phyloP scores from a whole-genome alignment of 1,284 basidiomycete species.

The Thecaphora frezii region DNA sequence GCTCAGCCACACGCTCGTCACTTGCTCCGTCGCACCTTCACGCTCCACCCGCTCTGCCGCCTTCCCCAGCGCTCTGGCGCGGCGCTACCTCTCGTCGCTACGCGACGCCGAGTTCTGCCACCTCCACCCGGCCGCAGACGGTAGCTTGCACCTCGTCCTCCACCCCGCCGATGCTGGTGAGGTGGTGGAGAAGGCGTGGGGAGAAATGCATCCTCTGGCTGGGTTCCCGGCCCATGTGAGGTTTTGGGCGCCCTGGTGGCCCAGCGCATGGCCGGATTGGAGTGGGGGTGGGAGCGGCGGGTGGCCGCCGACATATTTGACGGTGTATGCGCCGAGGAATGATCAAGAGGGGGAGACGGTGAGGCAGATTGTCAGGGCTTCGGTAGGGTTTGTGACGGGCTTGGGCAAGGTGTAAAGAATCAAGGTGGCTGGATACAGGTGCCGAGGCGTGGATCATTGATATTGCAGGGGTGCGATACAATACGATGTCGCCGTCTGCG shows the following conservation, averaged over 20 bases:
- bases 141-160: slow-evolving; percentile 33
- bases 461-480: too few species aligned
- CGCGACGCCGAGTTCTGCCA: slow-evolving; percentile 30
- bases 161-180: slow-evolving; percentile 28
- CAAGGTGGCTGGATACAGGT: too few species aligned
- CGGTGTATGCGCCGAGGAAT: too few species aligned
- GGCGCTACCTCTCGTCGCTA: slow-evolving; percentile 19
- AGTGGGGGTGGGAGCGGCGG: too few species aligned
- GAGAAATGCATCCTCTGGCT: slow-evolving; percentile 34
- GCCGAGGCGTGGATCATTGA: too few species aligned
- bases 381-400: too few species aligned
- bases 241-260: slow-evolving; percentile 29
- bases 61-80: slow-evolving; percentile 15
- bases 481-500: too few species aligned
- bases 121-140: slow-evolving; percentile 27
- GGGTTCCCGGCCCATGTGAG: slow-evolving; percentile 30
- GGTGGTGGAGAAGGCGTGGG: slow-evolving; percentile 33
- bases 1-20: slow-evolving; percentile 25
- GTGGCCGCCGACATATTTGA: too few species aligned
- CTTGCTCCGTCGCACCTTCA: slow-evolving; percentile 10
- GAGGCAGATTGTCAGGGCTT: too few species aligned
- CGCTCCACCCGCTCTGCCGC: slow-evolving; percentile 25
- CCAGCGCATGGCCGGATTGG: too few species aligned
- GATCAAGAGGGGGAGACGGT: too few species aligned
- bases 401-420: too few species aligned